Evolutionary conservation across 139 green algal species (phyloP).

Genomic region (Klebsormidium nitens): DNA sequence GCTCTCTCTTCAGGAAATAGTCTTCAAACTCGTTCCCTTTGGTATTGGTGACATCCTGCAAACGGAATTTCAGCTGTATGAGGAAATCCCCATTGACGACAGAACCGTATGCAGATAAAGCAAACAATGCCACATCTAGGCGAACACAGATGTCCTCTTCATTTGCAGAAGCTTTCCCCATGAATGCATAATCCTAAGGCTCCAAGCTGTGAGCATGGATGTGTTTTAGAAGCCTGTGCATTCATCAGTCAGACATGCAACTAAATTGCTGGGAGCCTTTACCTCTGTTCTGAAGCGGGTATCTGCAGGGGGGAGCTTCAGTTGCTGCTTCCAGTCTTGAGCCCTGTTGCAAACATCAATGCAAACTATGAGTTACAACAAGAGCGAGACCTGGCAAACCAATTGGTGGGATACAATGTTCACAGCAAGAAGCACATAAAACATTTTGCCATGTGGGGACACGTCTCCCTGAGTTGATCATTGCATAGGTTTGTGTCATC

Average conservation of each 20-base stretch:
- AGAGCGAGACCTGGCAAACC: too few species aligned
- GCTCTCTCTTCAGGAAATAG: constrained; percentile 95
- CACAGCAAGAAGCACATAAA: too few species aligned
- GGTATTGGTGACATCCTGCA: constrained; percentile 93
- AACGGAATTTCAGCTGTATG: neutral
- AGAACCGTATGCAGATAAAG: constrained; percentile 2
- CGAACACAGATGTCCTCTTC: neutral
- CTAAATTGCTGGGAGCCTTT: constrained; percentile 13
- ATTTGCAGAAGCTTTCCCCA: neutral
- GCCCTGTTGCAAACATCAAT: too few species aligned
- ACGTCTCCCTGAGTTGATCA: too few species aligned
- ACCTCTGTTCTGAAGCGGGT: constrained; percentile 84
- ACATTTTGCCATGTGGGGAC: too few species aligned
- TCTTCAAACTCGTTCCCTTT: constrained; percentile 99
- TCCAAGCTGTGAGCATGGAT: neutral
- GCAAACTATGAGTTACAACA: too few species aligned
- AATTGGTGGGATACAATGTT: too few species aligned
- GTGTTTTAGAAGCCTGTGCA: neutral
- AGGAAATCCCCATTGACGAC: neutral
- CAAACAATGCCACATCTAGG: neutral
- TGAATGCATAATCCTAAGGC: constrained; percentile 9
- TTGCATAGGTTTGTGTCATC: too few species aligned
- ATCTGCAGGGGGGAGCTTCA: constrained; percentile 80
- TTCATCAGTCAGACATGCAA: constrained; percentile 23
- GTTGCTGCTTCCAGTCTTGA: constrained; percentile 75